These are phyloP conservation scores for Fusarium fracticaudum DNA, from an alignment of 2,329 filamentous ascomycete genomes.

Conservation along the genomic window DNA sequence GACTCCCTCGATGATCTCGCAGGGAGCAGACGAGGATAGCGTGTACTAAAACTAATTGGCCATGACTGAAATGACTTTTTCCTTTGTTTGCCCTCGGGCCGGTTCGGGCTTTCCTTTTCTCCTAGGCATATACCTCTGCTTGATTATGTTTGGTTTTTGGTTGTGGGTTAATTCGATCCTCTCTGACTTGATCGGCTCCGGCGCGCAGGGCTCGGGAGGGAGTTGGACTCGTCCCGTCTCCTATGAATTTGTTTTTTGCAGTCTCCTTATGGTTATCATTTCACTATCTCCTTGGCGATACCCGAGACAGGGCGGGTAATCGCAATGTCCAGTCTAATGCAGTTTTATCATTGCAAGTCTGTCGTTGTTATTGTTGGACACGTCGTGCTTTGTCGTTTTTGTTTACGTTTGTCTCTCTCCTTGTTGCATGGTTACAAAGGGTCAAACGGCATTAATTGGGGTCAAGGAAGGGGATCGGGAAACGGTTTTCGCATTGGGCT, in stretches of 20 bases:
- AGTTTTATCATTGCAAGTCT: constrained; percentile 29
- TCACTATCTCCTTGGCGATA: constrained; percentile 46
- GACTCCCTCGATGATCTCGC: constrained; percentile 76
- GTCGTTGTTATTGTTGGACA: constrained; percentile 25
- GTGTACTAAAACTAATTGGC: constrained; percentile 68
- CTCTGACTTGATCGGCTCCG: constrained; percentile 39
- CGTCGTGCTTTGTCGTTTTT: constrained; percentile 14
- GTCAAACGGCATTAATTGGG: constrained; percentile 43
- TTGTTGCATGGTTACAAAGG: constrained; percentile 39
- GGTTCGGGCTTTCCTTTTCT: constrained; percentile 41
- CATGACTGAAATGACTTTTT: constrained; percentile 63
- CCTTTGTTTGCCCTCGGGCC: constrained; percentile 47
- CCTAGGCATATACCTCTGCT: constrained; percentile 47
- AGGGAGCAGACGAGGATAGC: constrained; percentile 76
- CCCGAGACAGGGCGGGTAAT: constrained; percentile 51
- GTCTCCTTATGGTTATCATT: constrained; percentile 41
- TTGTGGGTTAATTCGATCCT: constrained; percentile 29
- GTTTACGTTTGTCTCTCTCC: constrained; percentile 19
- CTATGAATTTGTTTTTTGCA: constrained; percentile 31
- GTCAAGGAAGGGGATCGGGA: constrained; percentile 42
- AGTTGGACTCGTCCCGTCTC: constrained; percentile 42
- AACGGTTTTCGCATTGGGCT: constrained; percentile 43
- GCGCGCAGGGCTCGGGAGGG: constrained; percentile 43
- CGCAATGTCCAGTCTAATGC: constrained; percentile 37
- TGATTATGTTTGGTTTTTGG: constrained; percentile 46